Evolutionary conservation across 768 basidiomycete genomes (phyloP).

Genomic region (Pulveroboletus sp.): DNA sequence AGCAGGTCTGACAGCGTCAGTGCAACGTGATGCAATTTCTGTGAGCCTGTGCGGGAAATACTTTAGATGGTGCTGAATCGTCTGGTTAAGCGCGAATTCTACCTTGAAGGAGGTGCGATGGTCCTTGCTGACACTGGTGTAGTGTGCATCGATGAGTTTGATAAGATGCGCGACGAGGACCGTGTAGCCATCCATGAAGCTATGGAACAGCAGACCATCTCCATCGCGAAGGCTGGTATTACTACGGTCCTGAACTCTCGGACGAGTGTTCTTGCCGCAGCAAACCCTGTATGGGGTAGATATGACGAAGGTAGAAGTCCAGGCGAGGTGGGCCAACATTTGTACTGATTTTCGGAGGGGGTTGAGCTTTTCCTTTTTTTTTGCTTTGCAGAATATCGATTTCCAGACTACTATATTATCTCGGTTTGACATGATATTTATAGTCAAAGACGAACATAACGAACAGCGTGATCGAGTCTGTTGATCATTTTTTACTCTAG

Average conservation of each 20-base stretch:
- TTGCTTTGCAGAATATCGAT: constrained; percentile 78
- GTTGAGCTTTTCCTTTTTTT: neutral
- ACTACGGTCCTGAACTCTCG: constrained; percentile 95
- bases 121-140: constrained; percentile 97
- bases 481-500: constrained; percentile 3
- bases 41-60: constrained; percentile 41
- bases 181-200: constrained; percentile 99
- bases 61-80: constrained; percentile 1
- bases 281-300: constrained; percentile 96
- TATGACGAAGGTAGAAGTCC: constrained; percentile 97
- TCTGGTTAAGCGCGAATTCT: constrained; percentile 81
- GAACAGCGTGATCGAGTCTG: constrained; percentile 84
- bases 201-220: constrained; percentile 99
- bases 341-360: neutral
- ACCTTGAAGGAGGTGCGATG: constrained; percentile 99
- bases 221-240: constrained; percentile 98
- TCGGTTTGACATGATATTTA: constrained; percentile 99
- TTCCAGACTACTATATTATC: constrained; percentile 98
- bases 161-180: constrained; percentile 99
- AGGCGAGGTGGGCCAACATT: constrained; percentile 61
- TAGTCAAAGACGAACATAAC: constrained; percentile 97
- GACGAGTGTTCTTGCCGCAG: constrained; percentile 93
- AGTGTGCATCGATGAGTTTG: constrained; percentile 99
- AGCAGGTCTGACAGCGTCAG: constrained; percentile 95
- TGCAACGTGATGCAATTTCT: constrained; percentile 88